A percentile compares a stretch with the other conserved stretches of the same genome.
Conservation (phyloP, 768 basidiomycete genomes). For the Candolleomyces aberdarensis region DNA sequence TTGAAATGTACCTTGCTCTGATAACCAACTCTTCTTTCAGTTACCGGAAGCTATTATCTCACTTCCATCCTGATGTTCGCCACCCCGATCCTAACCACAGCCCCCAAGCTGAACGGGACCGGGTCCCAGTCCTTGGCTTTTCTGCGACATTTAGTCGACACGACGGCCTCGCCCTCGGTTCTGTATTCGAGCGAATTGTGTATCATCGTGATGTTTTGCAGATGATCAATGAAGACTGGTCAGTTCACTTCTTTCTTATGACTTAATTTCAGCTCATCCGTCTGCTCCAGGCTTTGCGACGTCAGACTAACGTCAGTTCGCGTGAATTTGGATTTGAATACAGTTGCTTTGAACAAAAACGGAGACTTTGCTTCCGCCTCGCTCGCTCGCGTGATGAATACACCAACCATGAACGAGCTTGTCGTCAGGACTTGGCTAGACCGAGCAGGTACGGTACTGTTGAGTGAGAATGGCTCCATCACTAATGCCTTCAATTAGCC, state of each 20-base stretch:
- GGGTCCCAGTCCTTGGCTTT: constrained; percentile 87
- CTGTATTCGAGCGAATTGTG: constrained; percentile 87
- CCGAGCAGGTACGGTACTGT: constrained; percentile 57
- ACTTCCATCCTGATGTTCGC: constrained; percentile 69
- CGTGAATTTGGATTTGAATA: constrained; percentile 65
- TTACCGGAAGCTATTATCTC: constrained; percentile 80
- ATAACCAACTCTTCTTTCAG: constrained; percentile 24
- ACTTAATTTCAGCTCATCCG: constrained; percentile 15
- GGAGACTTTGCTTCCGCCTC: constrained; percentile 84
- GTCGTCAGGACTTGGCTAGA: constrained; percentile 86
- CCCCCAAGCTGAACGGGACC: constrained; percentile 37
- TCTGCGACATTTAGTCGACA: constrained; percentile 94
- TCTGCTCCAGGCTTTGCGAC: constrained; percentile 65
- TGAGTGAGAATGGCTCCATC: not conserved
- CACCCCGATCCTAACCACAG: constrained; percentile 44
- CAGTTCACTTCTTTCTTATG: constrained; percentile 6
- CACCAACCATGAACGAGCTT: constrained; percentile 68
- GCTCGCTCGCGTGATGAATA: constrained; percentile 82
- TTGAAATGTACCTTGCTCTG: not conserved
- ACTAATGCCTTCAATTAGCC: constrained; percentile 27
- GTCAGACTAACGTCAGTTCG: constrained; percentile 83
- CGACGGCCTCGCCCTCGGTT: constrained; percentile 84
- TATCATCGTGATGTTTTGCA: constrained; percentile 89
- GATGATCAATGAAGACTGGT: constrained; percentile 95
- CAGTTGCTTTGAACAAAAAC: constrained; percentile 64